Evolutionary conservation across 495 filamentous ascomycete species (phyloP).

Genomic region (Aspergillus kassunensis): DNA sequence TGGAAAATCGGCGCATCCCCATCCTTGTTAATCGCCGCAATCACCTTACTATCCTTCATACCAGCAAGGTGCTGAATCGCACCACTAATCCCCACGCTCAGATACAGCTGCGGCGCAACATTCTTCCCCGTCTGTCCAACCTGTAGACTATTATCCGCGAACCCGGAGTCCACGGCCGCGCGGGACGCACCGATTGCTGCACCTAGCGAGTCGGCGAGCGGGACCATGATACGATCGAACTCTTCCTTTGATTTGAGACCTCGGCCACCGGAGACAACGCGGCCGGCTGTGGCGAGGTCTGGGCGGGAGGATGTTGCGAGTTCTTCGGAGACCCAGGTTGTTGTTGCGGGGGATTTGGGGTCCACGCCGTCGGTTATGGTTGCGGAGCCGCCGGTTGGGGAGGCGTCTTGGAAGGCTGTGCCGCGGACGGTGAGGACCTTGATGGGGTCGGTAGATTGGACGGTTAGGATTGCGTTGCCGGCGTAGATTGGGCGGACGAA

Average conservation of each 20-base stretch:
- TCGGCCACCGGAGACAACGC: conserved; percentile 90
- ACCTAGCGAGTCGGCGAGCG: conserved; percentile 84
- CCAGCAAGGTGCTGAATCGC: conserved; percentile 98
- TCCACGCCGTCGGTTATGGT: conserved; percentile 44
- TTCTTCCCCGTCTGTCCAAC: conserved; percentile 99
- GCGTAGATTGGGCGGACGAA: conserved; percentile 98
- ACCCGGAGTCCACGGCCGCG: conserved; percentile 94
- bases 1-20: conserved; percentile 97
- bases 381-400: conserved; percentile 48
- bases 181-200: conserved; percentile 92
- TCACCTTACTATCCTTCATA: conserved; percentile 99
- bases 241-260: conserved; percentile 97
- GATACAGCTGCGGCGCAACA: conserved; percentile 90
- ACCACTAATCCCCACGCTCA: conserved; percentile 92
- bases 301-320: conserved; percentile 89
- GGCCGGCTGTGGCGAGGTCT: conserved; percentile 83
- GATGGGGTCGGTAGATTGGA: conserved; percentile 79
- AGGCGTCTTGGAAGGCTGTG: conserved; percentile 69
- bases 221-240: conserved; percentile 87
- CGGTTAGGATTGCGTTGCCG: conserved; percentile 95
- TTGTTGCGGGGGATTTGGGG: conserved; percentile 60
- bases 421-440: conserved; percentile 91
- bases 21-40: conserved; percentile 98
- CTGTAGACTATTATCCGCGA: conserved; percentile 98
- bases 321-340: conserved; percentile 92